Evolutionary conservation across 495 filamentous ascomycete species (phyloP).

Genomic region (Recurvomyces mirabilis): DNA sequence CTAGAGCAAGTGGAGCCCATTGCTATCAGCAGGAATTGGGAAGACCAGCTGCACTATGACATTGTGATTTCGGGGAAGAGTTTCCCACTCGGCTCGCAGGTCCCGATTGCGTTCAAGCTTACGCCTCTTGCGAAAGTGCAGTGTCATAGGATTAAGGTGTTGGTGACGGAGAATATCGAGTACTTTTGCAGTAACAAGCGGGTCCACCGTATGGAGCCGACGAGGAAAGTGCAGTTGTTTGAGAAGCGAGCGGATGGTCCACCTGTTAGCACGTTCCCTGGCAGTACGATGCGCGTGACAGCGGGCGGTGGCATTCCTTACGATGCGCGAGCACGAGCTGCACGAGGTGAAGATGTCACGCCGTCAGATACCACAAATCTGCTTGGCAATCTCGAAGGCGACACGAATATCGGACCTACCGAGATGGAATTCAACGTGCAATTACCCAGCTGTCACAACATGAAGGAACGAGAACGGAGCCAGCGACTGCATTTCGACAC

Average conservation of each 20-base stretch:
- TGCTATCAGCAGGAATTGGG: constrained; percentile 92
- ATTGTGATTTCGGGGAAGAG: constrained; percentile 99
- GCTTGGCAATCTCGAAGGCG: constrained; percentile 64
- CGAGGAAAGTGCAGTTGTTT: constrained; percentile 74
- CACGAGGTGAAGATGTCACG: constrained; percentile 46
- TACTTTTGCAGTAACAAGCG: constrained; percentile 83
- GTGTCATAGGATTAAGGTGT: constrained; percentile 92
- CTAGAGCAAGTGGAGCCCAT: constrained; percentile 92
- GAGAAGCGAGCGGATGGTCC: constrained; percentile 82
- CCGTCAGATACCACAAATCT: constrained; percentile 51
- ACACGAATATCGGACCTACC: constrained; percentile 65
- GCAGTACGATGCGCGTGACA: constrained; percentile 67
- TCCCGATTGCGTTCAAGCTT: constrained; percentile 95
- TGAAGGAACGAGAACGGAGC: constrained; percentile 62
- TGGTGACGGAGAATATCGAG: constrained; percentile 85
- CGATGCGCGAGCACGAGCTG: constrained; percentile 48
- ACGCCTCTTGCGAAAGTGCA: constrained; percentile 94
- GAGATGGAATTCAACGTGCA: constrained; percentile 97
- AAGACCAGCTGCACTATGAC: constrained; percentile 96
- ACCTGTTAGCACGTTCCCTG: constrained; percentile 62
- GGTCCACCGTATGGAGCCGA: constrained; percentile 75
- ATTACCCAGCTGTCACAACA: constrained; percentile 80
- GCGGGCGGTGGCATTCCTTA: constrained; percentile 71
- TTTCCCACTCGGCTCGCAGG: constrained; percentile 81
- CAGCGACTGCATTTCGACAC: constrained; percentile 82